Conservation (phyloP, 2,329 filamentous ascomycete species). For the Exutisphaerella laricina region DNA sequence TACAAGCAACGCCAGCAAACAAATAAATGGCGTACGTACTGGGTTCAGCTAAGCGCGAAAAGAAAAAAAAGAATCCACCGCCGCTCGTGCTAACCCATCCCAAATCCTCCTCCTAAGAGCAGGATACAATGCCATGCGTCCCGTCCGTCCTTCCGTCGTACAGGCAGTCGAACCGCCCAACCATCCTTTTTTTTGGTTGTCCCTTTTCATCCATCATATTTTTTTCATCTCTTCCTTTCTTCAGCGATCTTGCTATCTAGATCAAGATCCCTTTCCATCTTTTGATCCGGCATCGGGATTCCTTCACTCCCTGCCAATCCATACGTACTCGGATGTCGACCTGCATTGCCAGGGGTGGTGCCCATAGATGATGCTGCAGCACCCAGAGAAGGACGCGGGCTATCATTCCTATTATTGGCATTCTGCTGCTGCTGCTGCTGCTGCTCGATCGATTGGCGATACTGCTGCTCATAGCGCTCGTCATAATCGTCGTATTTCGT, state of each 20-base stretch:
- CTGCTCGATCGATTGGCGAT: background rate
- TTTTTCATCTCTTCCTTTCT: conserved; percentile 1
- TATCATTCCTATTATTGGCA: background rate
- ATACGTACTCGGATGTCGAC: background rate
- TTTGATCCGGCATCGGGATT: background rate
- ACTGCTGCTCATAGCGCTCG: conserved; percentile 1
- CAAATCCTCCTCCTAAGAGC: too few relatives aligned
- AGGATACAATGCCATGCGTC: background rate
- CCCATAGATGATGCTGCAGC: too few relatives aligned
- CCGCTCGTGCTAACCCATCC: too few relatives aligned
- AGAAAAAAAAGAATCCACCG: too few relatives aligned
- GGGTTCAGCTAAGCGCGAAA: too few relatives aligned
- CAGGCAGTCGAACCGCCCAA: background rate
- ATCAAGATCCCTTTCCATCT: conserved; percentile 2
- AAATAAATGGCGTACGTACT: too few relatives aligned
- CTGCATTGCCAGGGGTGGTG: conserved; percentile 1
- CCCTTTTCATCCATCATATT: background rate
- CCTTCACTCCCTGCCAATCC: background rate
- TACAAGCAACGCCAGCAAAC: too few relatives aligned
- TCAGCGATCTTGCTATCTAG: background rate
- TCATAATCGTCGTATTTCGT: conserved; percentile 1
- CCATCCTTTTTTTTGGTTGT: too few relatives aligned
- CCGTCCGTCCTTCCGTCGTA: background rate
- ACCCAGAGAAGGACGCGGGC: too few relatives aligned
- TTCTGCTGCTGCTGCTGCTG: background rate